These are phyloP conservation scores for Pseudogymnoascus sp. DNA, from an alignment of 2,329 filamentous ascomycete species.

Conservation along the genomic window DNA sequence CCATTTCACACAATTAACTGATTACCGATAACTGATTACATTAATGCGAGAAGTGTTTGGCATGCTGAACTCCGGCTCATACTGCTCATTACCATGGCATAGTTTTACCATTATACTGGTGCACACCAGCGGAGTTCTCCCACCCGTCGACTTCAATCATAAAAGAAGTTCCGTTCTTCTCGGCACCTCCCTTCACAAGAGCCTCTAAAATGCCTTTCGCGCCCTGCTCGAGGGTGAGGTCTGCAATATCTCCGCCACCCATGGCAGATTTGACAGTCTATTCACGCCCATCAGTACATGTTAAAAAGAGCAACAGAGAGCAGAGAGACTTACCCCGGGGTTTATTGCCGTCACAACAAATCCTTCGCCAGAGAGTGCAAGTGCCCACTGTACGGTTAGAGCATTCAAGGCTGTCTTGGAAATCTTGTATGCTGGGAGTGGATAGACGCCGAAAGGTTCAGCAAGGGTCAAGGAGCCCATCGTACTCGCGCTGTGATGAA, in stretches of 20 bases:
- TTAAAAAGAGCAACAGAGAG: too few relatives aligned
- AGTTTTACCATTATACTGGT: slow-evolving; percentile 9
- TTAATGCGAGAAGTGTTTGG: too few relatives aligned
- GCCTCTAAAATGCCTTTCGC: slow-evolving; percentile 8
- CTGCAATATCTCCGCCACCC: slow-evolving; percentile 5
- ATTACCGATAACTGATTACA: too few relatives aligned
- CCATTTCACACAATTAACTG: not conserved
- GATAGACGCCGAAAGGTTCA: not conserved
- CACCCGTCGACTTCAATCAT: slow-evolving; percentile 11
- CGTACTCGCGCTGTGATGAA: not conserved
- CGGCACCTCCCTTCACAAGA: not conserved
- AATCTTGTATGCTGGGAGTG: slow-evolving; percentile 14
- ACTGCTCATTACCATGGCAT: slow-evolving; percentile 10
- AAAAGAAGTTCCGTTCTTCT: slow-evolving; percentile 10
- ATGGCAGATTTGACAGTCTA: slow-evolving; percentile 7
- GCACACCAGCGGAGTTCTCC: slow-evolving; percentile 9
- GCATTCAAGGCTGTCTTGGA: slow-evolving; percentile 20
- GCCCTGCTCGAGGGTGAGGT: slow-evolving; percentile 9
- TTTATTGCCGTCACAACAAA: not conserved
- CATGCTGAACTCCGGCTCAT: not conserved
- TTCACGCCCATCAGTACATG: not conserved
- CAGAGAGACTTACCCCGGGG: not conserved
- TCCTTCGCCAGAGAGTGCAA: not conserved
- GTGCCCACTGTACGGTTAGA: slow-evolving; percentile 9
- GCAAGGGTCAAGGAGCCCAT: not conserved